Conservation (phyloP, 257 asterid species). For the Mitragyna speciosa region DNA sequence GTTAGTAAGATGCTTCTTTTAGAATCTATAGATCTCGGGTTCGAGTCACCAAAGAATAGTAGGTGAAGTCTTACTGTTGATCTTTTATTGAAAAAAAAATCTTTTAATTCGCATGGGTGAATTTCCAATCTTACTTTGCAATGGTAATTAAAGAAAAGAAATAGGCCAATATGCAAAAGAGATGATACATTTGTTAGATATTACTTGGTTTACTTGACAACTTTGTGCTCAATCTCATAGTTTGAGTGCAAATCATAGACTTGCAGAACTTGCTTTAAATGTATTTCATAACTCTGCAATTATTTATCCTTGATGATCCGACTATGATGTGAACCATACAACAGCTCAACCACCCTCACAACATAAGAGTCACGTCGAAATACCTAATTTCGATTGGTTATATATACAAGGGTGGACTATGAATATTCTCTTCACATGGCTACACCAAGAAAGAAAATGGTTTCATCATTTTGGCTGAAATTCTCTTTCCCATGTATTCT, state of each 20-base stretch:
- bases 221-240: neutral
- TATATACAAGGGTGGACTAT: neutral
- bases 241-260: neutral
- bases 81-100: too few species aligned
- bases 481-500: neutral
- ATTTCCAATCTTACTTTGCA: neutral
- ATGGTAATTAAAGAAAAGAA: neutral
- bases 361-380: neutral
- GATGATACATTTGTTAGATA: too few species aligned
- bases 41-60: too few species aligned
- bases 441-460: neutral
- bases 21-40: too few species aligned
- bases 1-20: too few species aligned
- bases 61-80: too few species aligned
- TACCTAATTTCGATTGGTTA: neutral
- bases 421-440: too few species aligned
- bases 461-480: neutral
- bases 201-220: neutral
- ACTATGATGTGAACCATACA: neutral
- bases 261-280: neutral
- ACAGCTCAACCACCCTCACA: neutral
- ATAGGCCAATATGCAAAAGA: neutral
- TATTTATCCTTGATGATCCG: neutral
- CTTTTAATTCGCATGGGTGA: neutral
- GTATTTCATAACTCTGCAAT: neutral